Conservation (phyloP, 345 rosid species). For the Gossypium turneri region DNA sequence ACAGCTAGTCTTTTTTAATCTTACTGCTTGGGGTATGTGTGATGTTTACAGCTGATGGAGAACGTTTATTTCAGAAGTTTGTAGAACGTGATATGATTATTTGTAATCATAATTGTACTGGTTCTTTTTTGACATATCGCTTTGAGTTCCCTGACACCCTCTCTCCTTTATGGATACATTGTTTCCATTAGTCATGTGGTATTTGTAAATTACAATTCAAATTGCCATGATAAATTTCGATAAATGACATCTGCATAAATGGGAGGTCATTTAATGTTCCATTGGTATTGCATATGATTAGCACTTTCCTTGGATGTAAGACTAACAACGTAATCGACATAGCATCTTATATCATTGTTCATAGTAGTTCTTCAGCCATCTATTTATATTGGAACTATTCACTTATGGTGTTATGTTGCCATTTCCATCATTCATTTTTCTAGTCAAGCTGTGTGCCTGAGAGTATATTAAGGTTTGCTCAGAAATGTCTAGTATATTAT, state of each 20-base stretch:
- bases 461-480: neutral
- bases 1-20: neutral
- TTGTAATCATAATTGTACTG: neutral
- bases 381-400: neutral
- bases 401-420: neutral
- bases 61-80: neutral
- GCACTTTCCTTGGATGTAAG: neutral
- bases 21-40: neutral
- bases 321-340: neutral
- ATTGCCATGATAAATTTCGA: neutral
- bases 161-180: neutral
- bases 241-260: neutral
- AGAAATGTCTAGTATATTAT: neutral
- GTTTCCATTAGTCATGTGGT: neutral
- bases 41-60: neutral
- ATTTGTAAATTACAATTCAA: neutral
- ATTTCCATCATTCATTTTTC: neutral
- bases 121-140: neutral
- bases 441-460: neutral
- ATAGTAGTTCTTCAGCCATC: neutral
- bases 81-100: neutral
- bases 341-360: neutral
- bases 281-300: neutral
- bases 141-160: neutral
- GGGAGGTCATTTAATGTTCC: neutral